phyloP scores from a whole-genome alignment of 768 basidiomycete species.

The Tubosaeta sp. region DNA sequence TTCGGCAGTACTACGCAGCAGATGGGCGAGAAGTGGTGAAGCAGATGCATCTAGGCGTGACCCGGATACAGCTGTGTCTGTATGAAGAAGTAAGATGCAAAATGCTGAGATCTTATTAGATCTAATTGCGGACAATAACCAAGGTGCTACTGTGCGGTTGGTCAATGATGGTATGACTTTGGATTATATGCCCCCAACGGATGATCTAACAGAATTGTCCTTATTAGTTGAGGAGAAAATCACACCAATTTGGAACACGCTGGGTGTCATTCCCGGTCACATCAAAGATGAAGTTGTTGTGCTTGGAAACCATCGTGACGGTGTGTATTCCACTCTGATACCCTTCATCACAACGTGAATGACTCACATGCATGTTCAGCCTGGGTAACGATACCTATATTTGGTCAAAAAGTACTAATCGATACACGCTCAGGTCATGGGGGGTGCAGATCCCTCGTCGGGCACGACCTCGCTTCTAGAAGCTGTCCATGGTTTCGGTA shows the following conservation, averaged over 20 bases:
- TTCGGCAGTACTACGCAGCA: constrained; percentile 64
- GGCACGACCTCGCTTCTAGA: constrained; percentile 57
- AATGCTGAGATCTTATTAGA: constrained; percentile 18
- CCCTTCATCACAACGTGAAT: not conserved
- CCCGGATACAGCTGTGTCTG: constrained; percentile 53
- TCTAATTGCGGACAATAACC: constrained; percentile 32
- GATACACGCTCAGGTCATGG: constrained; percentile 34
- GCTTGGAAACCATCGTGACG: constrained; percentile 87
- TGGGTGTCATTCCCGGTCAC: constrained; percentile 80
- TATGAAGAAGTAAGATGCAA: constrained; percentile 26
- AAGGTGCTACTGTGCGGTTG: constrained; percentile 40
- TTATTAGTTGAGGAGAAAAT: constrained; percentile 78
- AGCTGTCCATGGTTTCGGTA: constrained; percentile 52
- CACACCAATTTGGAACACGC: constrained; percentile 92
- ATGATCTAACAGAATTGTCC: not conserved
- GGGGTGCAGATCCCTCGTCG: constrained; percentile 52
- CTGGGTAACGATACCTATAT: constrained; percentile 15
- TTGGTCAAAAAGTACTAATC: not conserved
- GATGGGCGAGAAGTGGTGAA: constrained; percentile 80
- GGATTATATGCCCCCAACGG: not conserved
- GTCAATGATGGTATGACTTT: constrained; percentile 49
- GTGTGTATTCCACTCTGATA: constrained; percentile 34
- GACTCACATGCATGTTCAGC: constrained; percentile 13
- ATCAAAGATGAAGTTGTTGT: constrained; percentile 83
- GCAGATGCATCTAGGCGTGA: constrained; percentile 48